Evolutionary conservation across 768 basidiomycete species (phyloP), one percentile per base, ranked within the genome.

Genomic region (Ramaria sp.): DNA sequence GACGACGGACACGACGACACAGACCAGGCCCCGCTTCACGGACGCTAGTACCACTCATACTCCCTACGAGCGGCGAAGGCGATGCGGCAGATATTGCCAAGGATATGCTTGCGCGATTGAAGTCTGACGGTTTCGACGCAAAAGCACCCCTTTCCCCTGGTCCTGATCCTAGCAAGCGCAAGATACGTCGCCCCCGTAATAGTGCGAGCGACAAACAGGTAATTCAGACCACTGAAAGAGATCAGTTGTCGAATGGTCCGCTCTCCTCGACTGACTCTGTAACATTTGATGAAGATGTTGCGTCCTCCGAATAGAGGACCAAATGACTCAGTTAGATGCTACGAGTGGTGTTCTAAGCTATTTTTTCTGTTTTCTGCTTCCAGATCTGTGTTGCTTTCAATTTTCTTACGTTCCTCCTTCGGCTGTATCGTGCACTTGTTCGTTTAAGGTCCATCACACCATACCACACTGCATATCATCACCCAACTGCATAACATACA

Each of bases 81-180:
- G 76, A 79, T 34, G 69, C 78, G 5, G 82, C 72, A 4, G 76
- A 81, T 56, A 69, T 78, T 47, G 89, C 89, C 3, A 78, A 77
- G 50, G 79, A 83, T 59, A 85, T 92, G 84, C 65, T 91, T 52
- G 84, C 83, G 6, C 77, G 74, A 37, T 73, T 91, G 27, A 75
- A 90, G 65, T 78, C 82, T 5, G 78, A 83, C 58, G 87, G 83
- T 0, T 87, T 87, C 64, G 70, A 59, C 24, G 61, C 65, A 1
- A 55, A 73, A 54, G 65, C 66, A 12, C 72, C 80, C 10, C 67
- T 72, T 16, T 74, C 81, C 8, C 77, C 79, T n/a, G 71, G 74
- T 16, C 61, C 69, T 30, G 58, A 70, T 25, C 59, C 61, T 47
- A 57, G 62, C 38, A 64, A 65, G 58, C 61, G 69, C 41, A 62